These are phyloP conservation scores for Sarocladium kiliense DNA, from an alignment of 2,329 filamentous ascomycete genomes.

Conservation along the genomic window DNA sequence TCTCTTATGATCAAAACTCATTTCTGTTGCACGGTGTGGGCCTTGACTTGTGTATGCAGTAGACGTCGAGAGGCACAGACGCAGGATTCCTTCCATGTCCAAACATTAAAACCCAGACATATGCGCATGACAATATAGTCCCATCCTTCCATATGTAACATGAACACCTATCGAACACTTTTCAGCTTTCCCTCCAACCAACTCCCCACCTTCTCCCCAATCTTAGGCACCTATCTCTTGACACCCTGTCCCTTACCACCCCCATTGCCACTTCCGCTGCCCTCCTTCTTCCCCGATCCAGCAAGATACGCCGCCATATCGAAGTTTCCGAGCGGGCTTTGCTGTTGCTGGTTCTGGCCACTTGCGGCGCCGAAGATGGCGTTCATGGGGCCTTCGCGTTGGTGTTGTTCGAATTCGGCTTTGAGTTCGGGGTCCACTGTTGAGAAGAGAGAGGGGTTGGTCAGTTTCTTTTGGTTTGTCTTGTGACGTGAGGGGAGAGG, in stretches of 20 bases:
- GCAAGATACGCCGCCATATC: constrained; percentile 61
- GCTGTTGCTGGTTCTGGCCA: constrained; percentile 20
- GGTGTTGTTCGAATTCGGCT: constrained; percentile 87
- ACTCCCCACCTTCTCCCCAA: no score
- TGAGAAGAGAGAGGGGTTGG: constrained; percentile 11
- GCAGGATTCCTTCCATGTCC: no score
- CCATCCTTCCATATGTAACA: no score
- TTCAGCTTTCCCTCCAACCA: neutral
- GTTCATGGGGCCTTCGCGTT: constrained; percentile 64
- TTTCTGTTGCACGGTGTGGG: no score
- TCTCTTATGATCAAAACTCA: no score
- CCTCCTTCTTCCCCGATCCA: constrained; percentile 42
- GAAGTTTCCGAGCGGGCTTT: constrained; percentile 48
- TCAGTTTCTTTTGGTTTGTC: neutral
- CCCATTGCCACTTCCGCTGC: constrained; percentile 19
- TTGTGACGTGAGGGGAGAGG: neutral
- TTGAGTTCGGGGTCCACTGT: constrained; percentile 95
- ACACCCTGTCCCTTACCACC: constrained; percentile 29
- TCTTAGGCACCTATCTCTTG: no score
- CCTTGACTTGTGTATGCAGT: no score
- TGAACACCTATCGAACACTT: no score
- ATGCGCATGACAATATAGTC: no score
- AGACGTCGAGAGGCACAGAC: no score
- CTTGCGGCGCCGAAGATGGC: constrained; percentile 20
- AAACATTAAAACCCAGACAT: no score